These are phyloP conservation scores for Chamaenerion angustifolium DNA, from an alignment of 345 rosid species.

Conservation along the genomic window DNA sequence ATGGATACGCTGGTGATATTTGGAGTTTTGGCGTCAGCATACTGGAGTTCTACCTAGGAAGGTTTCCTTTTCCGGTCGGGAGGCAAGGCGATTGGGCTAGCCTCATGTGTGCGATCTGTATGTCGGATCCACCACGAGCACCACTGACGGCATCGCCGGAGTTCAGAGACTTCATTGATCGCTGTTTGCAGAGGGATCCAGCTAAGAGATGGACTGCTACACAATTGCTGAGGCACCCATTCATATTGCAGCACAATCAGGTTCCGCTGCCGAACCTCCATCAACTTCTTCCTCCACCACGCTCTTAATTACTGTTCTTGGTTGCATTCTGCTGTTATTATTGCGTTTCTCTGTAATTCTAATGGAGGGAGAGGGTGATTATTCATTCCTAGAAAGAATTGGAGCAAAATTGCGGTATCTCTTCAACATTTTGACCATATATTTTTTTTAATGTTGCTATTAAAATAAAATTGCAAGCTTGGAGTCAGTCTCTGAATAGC, in stretches of 20 bases:
- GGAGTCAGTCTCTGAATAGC: too few relatives aligned
- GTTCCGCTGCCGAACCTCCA: too few relatives aligned
- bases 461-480: too few relatives aligned
- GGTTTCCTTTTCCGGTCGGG: conserved; percentile 61
- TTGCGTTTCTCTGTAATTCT: too few relatives aligned
- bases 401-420: too few relatives aligned
- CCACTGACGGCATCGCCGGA: conserved; percentile 52
- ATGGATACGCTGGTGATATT: conserved; percentile 67
- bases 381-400: too few relatives aligned
- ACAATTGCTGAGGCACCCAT: conserved; percentile 65
- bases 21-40: conserved; percentile 92
- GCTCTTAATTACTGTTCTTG: too few relatives aligned
- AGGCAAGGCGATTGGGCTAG: conserved; percentile 88
- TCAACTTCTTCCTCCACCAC: too few relatives aligned
- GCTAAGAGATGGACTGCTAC: conserved; percentile 43
- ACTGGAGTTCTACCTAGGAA: conserved; percentile 68
- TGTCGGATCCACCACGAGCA: conserved; percentile 77
- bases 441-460: too few relatives aligned
- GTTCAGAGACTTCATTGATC: conserved; percentile 48
- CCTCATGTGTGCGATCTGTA: conserved; percentile 76
- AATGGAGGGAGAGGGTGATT: too few relatives aligned
- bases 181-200: conserved; percentile 87
- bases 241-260: conserved; percentile 40
- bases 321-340: too few relatives aligned
- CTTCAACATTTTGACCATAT: too few relatives aligned